Evolutionary conservation across 116 monocot species (phyloP), one percentile per base, ranked within the genome.

Genomic region (Papilionanthe hybrid): DNA sequence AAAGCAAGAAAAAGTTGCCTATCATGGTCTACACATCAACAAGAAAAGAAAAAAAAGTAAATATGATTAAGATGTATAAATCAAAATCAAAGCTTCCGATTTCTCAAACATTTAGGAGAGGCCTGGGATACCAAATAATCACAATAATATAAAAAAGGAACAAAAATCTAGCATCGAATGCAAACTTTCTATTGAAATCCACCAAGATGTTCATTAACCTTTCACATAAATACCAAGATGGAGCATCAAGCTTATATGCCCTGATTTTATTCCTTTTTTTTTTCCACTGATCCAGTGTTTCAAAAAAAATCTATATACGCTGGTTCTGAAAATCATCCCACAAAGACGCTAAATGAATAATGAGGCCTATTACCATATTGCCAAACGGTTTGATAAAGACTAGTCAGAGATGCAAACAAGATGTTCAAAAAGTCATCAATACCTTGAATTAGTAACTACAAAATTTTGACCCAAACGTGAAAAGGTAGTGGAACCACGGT

Each of bases 371-470:
- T n/a, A n/a, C n/a, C n/a, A n/a, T n/a, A n/a, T n/a, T n/a, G 23
- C 23, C 60, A 60, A 60, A 60, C 5, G n/a, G 23, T n/a, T 60
- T 8, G 60, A 60, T 22, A 60, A n/a, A 60, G 60, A 60, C 22
- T 8, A 60, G 20, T 60, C n/a, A 60, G 60, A 60, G 23, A 60
- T 20, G 23, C 60, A 8, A 1, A 60, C 8, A 1, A 60, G n/a
- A 60, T 22, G 60, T 60, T 20, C 60, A 60, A 5, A 13, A 25
- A 48, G 50, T 27, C 4, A 63, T 58, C 28, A 66, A 76, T 84
- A 84, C 84, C 84, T 84, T 79, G 84, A 73, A 68, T 48, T 79
- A 53, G 75, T 12, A 37, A 67, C 50, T 43, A 69, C 25, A 65
- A 67, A 45, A 68, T 76, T 79, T 79, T 75, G 79, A 19, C 76